phyloP scores from a whole-genome alignment of 2,329 filamentous ascomycete species.

The Penicillium sp. region DNA sequence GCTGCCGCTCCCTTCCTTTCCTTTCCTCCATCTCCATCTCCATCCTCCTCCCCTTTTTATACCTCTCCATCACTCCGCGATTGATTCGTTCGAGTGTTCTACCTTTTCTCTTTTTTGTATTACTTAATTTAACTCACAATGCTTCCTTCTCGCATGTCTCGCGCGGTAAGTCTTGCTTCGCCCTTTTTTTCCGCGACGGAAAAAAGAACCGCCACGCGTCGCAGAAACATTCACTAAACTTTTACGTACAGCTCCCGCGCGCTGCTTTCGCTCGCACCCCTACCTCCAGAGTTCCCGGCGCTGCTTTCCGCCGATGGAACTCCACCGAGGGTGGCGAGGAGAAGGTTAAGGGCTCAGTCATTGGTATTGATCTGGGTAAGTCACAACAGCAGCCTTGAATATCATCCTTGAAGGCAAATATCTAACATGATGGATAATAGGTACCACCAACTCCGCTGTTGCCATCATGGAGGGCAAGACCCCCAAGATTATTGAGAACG shows the following conservation, averaged over 20 bases:
- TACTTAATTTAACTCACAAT: slow-evolving; percentile 54
- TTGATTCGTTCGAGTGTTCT: slow-evolving; percentile 35
- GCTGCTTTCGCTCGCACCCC: slow-evolving; percentile 69
- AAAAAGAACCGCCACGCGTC: slow-evolving; percentile 19
- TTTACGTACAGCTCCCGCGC: slow-evolving; percentile 67
- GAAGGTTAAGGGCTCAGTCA: slow-evolving; percentile 94
- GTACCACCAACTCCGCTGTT: slow-evolving; percentile 95
- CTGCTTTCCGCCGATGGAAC: slow-evolving; percentile 64
- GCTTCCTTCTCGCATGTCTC: slow-evolving; percentile 69
- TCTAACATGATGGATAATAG: slow-evolving; percentile 40
- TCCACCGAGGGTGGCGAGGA: slow-evolving; percentile 57
- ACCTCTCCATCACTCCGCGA: slow-evolving; percentile 26
- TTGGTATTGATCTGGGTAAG: slow-evolving; percentile 95
- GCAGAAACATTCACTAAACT: slow-evolving; percentile 20
- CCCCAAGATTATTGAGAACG: slow-evolving; percentile 96
- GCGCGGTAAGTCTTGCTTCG: slow-evolving; percentile 64
- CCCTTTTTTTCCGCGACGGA: neutral
- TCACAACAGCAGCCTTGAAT: slow-evolving; percentile 16
- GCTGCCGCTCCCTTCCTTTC: neutral
- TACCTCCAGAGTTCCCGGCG: slow-evolving; percentile 67
- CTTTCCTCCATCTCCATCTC: slow-evolving; percentile 21
- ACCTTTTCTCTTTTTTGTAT: slow-evolving; percentile 35
- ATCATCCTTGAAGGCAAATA: neutral
- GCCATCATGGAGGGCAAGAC: slow-evolving; percentile 96
- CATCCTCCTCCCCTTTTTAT: slow-evolving; percentile 19